Conservation (phyloP, 495 filamentous ascomycete species). For the Tuber borchii region DNA sequence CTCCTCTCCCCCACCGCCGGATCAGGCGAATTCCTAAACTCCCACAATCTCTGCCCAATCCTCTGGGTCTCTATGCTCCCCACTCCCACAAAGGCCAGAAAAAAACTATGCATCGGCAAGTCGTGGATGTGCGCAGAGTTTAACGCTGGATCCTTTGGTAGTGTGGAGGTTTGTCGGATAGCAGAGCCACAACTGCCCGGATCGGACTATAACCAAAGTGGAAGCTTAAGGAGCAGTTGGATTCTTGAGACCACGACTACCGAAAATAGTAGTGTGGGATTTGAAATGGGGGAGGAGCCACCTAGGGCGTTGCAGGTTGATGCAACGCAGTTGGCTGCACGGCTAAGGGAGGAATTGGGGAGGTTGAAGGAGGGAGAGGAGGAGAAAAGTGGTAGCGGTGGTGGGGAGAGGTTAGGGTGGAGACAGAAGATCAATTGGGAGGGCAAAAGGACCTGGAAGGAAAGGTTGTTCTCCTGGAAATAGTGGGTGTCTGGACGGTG, state of each 20-base stretch:
- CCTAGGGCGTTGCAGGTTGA: conserved; percentile 11
- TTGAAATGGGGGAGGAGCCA: background rate
- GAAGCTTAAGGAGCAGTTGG: conserved; percentile 9
- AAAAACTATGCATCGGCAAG: conserved; percentile 3
- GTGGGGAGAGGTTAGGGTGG: conserved; percentile 8
- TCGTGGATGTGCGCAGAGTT: conserved; percentile 13
- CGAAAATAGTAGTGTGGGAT: conserved; percentile 11
- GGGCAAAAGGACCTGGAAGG: conserved; percentile 7
- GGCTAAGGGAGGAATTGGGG: conserved; percentile 13
- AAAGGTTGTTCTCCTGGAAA: conserved; percentile 10
- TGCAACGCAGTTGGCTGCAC: conserved; percentile 10
- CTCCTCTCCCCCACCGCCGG: conserved; percentile 14
- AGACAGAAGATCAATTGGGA: background rate
- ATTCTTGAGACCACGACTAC: conserved; percentile 7
- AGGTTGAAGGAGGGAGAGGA: conserved; percentile 5
- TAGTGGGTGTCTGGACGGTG: background rate
- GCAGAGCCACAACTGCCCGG: conserved; percentile 4
- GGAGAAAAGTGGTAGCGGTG: conserved; percentile 1
- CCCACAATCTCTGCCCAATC: conserved; percentile 11
- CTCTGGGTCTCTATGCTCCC: conserved; percentile 7
- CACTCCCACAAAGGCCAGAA: background rate
- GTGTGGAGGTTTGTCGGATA: conserved; percentile 12
- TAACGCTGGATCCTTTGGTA: background rate
- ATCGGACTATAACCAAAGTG: background rate
- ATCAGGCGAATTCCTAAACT: conserved; percentile 21